Evolutionary conservation across 1,139 yeast genomes (phyloP), one percentile per base, ranked within the genome.

Genomic region (Blastobotrys capitulatus): DNA sequence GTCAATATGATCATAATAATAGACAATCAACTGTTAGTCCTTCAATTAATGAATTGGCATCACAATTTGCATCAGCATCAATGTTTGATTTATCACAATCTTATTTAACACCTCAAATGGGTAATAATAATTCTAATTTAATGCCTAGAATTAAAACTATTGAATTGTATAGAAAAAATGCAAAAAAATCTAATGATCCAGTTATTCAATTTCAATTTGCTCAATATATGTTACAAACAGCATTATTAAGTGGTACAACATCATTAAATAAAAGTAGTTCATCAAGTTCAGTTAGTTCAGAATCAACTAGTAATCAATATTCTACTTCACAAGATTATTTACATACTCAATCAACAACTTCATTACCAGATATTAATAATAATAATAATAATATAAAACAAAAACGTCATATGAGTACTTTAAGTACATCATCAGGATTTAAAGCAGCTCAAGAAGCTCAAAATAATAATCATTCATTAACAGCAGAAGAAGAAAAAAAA

Each of bases 211-310:
- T 88, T 67, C 92, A 88, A 62, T 89, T 87, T 63, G 96, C 97
- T 1, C 95, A 89, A 68, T 87, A 86, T 65, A 83, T 86, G 84
- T 72, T 88, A 48, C 94, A 87, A 66, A 86, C 95, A 1, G 96
- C 95, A 1, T 72, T 87, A 43, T 57, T 61, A 29, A 62, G 65
- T 2, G 59, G 57, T 9, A 49, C 60, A 7, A 22, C 26, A 18
- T n/a, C 29, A 7, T 34, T 34, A 5, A 31, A 41, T 13, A 26
- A 42, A 9, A 18, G 38, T 2, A 35, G 47, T 2, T 38, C 45
- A 3, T 32, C 41, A 12, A 38, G 43, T 5, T 42, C n/a, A 8
- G 34, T 35, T n/a, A 27, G 38, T 19, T 31, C 40, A 31, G 43
- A 35, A 42, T 35, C 45, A 31, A 39, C 48, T 15, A n/a, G 12